A percentile compares a stretch with the other conserved stretches of the same genome.
phyloP scores from a whole-genome alignment of 768 basidiomycete species.

The Mycena filopes region DNA sequence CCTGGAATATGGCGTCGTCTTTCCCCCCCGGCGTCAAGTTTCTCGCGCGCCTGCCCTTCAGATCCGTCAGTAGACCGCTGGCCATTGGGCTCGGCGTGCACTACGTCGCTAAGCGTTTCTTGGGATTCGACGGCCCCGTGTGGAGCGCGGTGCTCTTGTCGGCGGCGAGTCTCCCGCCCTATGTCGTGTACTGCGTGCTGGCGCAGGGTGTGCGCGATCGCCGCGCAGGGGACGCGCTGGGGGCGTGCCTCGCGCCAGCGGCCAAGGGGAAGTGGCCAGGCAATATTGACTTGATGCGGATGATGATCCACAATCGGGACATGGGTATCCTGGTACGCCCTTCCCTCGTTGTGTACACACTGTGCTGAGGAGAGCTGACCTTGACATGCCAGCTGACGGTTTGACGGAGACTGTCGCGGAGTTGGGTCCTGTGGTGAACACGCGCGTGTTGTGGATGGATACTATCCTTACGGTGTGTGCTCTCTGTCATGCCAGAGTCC shows the following conservation, averaged over 20 bases:
- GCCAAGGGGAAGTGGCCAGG: conserved; percentile 36
- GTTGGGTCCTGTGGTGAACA: conserved; percentile 30
- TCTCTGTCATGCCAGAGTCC: no score
- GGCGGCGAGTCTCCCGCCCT: conserved; percentile 23
- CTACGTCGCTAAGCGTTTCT: conserved; percentile 1
- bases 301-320: conserved; percentile 35
- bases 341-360: background rate
- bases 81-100: conserved; percentile 16
- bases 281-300: conserved; percentile 40
- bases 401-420: conserved; percentile 10
- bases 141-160: conserved; percentile 19
- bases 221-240: conserved; percentile 33
- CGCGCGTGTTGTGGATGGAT: conserved; percentile 34
- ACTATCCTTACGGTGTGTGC: conserved; percentile 33
- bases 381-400: conserved; percentile 16
- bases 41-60: conserved; percentile 12
- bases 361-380: conserved; percentile 9
- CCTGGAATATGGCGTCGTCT: no score
- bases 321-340: conserved; percentile 46
- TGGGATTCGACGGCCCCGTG: background rate
- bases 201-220: conserved; percentile 10
- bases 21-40: conserved; percentile 21
- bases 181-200: conserved; percentile 9
- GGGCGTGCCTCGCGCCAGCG: conserved; percentile 37
- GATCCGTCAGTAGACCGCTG: conserved; percentile 19